Percentiles rank a stretch among this genome's conserved stretches.
Evolutionary conservation across 2,329 filamentous ascomycete genomes (phyloP).

Genomic region (Sordariomycetes sp.): DNA sequence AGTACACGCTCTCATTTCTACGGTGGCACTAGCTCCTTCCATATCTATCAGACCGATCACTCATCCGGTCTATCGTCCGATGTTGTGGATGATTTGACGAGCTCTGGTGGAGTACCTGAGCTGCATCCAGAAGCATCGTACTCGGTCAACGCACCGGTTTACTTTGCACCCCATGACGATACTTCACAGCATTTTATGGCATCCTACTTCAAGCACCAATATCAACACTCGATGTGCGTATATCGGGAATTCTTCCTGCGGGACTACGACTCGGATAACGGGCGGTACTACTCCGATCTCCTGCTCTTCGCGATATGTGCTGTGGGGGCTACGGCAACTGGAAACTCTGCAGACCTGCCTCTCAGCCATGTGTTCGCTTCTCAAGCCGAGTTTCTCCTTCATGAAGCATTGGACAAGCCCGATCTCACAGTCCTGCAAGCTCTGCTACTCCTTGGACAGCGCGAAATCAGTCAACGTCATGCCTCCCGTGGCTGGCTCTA

Average conservation of each 20-base stretch:
- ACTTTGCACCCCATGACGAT: conserved; percentile 32
- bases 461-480: conserved; percentile 36
- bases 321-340: conserved; percentile 35
- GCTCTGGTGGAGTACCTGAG: too few relatives aligned
- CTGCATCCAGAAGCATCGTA: too few relatives aligned
- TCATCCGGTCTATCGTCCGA: conserved; percentile 1
- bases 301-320: conserved; percentile 39
- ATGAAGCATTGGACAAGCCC: conserved; percentile 32
- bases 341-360: conserved; percentile 20
- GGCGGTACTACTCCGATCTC: conserved; percentile 39
- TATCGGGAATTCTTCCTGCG: conserved; percentile 41
- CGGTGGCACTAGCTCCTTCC: conserved; percentile 37
- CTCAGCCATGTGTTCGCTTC: conserved; percentile 33
- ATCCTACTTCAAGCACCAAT: conserved; percentile 36
- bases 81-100: too few relatives aligned
- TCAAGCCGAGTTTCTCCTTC: conserved; percentile 34
- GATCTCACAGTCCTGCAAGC: conserved; percentile 37
- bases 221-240: conserved; percentile 38
- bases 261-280: conserved; percentile 35
- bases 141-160: too few relatives aligned
- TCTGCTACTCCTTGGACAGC: conserved; percentile 33
- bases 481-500: conserved; percentile 41
- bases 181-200: conserved; percentile 35
- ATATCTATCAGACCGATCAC: conserved; percentile 20
- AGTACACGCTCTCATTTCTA: conserved; percentile 35